Evolutionary conservation across 139 green algal genomes (phyloP).

Genomic region (Pedinophyceae sp.): DNA sequence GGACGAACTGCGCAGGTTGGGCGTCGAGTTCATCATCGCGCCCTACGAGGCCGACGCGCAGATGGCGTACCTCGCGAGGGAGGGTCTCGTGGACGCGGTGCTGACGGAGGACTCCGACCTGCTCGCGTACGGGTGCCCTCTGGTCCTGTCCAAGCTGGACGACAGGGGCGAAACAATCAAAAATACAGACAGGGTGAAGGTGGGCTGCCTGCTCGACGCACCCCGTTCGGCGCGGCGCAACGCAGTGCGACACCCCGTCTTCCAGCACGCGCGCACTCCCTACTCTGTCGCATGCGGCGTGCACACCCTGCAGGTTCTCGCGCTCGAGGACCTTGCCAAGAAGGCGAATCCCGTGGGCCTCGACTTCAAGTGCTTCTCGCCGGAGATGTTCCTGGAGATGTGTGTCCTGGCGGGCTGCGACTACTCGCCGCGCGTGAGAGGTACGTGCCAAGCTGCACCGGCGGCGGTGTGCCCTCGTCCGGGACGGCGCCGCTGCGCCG

Average conservation of each 20-base stretch:
- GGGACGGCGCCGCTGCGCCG: no score
- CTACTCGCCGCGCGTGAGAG: conserved; percentile 61
- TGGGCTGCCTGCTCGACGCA: no score
- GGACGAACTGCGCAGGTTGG: conserved; percentile 29
- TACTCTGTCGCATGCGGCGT: no score
- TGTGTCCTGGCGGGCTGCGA: conserved; percentile 94
- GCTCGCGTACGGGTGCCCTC: conserved; percentile 79
- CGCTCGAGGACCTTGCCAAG: conserved; percentile 40
- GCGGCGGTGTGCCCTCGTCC: no score
- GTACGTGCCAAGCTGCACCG: no score
- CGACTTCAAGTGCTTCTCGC: conserved; percentile 50
- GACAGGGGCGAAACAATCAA: no score
- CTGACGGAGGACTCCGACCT: conserved; percentile 96
- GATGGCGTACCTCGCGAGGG: conserved; percentile 70
- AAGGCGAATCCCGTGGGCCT: conserved; percentile 24
- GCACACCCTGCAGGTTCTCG: no score
- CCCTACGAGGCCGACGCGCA: conserved; percentile 96
- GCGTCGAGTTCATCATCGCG: conserved; percentile 69
- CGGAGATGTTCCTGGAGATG: conserved; percentile 78
- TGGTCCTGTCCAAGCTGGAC: conserved; percentile 91
- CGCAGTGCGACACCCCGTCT: no score
- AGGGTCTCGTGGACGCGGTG: conserved; percentile 59
- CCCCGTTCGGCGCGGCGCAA: no score
- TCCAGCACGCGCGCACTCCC: no score
- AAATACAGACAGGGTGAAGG: conserved; percentile 50